These are phyloP conservation scores for Lophiostoma macrostomum DNA, from an alignment of 495 filamentous ascomycete genomes.

Conservation along the genomic window DNA sequence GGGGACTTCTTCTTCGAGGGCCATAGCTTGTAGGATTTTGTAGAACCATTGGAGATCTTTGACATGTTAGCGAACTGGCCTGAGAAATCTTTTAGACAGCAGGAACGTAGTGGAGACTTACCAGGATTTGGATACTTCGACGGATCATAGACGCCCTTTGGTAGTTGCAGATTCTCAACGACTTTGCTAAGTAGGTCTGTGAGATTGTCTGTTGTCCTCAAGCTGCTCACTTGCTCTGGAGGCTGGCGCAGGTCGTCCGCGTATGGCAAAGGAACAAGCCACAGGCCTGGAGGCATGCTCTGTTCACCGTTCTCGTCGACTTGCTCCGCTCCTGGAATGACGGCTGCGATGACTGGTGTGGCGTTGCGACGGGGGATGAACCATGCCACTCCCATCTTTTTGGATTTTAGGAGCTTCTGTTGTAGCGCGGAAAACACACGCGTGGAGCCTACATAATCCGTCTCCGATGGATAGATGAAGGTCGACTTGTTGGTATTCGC, in stretches of 20 bases:
- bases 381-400: slow-evolving; percentile 86
- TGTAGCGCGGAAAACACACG: slow-evolving; percentile 89
- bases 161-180: slow-evolving; percentile 84
- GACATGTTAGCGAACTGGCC: neutral
- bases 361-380: slow-evolving; percentile 79
- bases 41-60: slow-evolving; percentile 93
- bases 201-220: slow-evolving; percentile 62
- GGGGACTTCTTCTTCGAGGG: slow-evolving; percentile 87
- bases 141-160: slow-evolving; percentile 78
- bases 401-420: slow-evolving; percentile 72
- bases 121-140: slow-evolving; percentile 83
- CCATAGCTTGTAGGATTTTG: slow-evolving; percentile 85
- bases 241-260: slow-evolving; percentile 83
- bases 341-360: slow-evolving; percentile 70
- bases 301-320: slow-evolving; percentile 64
- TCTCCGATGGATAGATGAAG: slow-evolving; percentile 94
- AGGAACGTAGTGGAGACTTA: slow-evolving; percentile 37
- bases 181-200: slow-evolving; percentile 78
- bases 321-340: slow-evolving; percentile 70
- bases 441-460: slow-evolving; percentile 83
- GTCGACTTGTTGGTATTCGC: slow-evolving; percentile 78
- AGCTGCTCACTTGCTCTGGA: slow-evolving; percentile 55
- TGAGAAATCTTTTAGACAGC: neutral
- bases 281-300: slow-evolving; percentile 77
- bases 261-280: slow-evolving; percentile 84